Conservation (phyloP, 495 filamentous ascomycete genomes). For the Diplogelasinospora grovesii region DNA sequence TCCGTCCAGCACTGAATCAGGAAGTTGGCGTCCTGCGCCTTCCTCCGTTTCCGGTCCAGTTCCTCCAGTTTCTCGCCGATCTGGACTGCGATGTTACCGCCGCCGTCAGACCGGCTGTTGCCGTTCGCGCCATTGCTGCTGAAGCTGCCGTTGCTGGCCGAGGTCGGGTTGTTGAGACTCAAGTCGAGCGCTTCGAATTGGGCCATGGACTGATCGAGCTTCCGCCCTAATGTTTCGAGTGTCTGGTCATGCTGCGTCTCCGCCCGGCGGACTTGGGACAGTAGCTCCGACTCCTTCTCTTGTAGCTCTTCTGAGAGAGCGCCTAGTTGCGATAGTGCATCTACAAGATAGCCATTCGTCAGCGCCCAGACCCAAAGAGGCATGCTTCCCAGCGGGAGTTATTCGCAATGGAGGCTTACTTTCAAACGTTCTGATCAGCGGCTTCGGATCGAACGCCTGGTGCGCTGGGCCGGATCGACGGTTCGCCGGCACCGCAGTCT, state of each 20-base stretch:
- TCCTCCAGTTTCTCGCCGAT: constrained; percentile 92
- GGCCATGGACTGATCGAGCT: constrained; percentile 84
- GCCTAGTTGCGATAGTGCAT: constrained; percentile 66
- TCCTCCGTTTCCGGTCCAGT: constrained; percentile 80
- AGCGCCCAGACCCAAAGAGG: too few species aligned
- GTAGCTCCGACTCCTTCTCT: constrained; percentile 78
- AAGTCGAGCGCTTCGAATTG: constrained; percentile 85
- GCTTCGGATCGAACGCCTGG: constrained; percentile 92
- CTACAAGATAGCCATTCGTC: too few species aligned
- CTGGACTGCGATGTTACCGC: constrained; percentile 82
- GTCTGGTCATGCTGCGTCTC: constrained; percentile 90
- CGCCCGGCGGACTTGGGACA: constrained; percentile 80
- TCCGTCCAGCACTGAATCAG: constrained; percentile 94
- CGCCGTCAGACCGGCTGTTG: constrained; percentile 52
- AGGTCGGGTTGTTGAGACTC: constrained; percentile 52
- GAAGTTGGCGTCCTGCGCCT: constrained; percentile 90
- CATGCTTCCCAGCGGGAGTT: constrained; percentile 1
- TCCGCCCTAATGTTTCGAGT: constrained; percentile 72
- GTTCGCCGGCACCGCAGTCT: constrained; percentile 64
- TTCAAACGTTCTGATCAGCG: constrained; percentile 92
- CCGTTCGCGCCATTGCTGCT: constrained; percentile 19
- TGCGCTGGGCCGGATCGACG: constrained; percentile 65
- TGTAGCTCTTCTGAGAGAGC: constrained; percentile 82
- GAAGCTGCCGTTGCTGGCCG: constrained; percentile 15
- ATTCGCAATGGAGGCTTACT: constrained; percentile 34